phyloP scores from a whole-genome alignment of 2,329 filamentous ascomycete genomes.

The Aspergillus persii region DNA sequence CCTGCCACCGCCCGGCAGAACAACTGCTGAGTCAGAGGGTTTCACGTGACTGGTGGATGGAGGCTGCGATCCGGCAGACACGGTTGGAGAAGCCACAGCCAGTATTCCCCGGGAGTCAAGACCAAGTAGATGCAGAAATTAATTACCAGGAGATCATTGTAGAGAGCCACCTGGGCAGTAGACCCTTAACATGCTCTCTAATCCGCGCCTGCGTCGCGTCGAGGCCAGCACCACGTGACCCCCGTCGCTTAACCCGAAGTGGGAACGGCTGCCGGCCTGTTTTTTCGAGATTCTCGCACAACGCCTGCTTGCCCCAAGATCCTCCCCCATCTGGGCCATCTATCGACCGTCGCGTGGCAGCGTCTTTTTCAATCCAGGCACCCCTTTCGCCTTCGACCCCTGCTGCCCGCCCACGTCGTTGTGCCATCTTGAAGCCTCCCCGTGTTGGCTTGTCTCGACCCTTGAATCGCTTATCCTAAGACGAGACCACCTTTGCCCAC shows the following conservation, averaged over 20 bases:
- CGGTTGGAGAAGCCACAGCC: too few species aligned
- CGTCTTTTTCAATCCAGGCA: constrained; percentile 24
- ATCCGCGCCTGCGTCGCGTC: too few species aligned
- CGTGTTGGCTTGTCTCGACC: constrained; percentile 7
- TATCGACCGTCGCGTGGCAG: constrained; percentile 37
- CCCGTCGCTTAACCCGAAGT: constrained; percentile 37
- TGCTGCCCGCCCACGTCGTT: constrained; percentile 29
- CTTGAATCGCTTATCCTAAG: constrained; percentile 21
- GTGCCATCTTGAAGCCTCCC: constrained; percentile 19
- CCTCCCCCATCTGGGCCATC: constrained; percentile 21
- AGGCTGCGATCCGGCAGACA: too few species aligned
- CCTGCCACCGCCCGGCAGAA: not conserved
- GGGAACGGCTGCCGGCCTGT: constrained; percentile 27
- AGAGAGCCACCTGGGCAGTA: too few species aligned
- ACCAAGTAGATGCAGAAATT: too few species aligned
- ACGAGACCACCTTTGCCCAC: constrained; percentile 41
- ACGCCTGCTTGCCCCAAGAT: constrained; percentile 17
- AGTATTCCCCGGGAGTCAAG: too few species aligned
- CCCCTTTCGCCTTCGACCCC: constrained; percentile 22
- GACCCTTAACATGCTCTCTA: too few species aligned
- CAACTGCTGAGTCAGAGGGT: not conserved
- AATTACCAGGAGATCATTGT: too few species aligned
- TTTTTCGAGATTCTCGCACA: constrained; percentile 39
- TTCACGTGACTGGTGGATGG: not conserved
- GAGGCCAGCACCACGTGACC: constrained; percentile 25